Evolutionary conservation across 1,139 yeast species (phyloP).

Genomic region (Blastobotrys proliferans): DNA sequence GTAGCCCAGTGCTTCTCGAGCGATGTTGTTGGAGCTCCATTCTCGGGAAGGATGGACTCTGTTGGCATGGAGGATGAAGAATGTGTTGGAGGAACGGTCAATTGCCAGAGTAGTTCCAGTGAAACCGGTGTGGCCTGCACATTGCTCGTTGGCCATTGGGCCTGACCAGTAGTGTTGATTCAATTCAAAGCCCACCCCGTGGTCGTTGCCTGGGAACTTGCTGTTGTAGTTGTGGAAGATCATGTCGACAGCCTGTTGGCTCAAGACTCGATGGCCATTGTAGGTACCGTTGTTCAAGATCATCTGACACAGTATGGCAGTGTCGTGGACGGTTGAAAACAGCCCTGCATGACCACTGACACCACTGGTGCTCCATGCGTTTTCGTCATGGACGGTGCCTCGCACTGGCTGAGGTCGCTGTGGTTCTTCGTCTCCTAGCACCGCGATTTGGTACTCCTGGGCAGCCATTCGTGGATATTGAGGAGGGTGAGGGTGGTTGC

Average conservation of each 20-base stretch:
- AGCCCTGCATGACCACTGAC: constrained; percentile 23
- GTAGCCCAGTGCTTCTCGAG: constrained; percentile 16
- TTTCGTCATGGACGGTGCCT: constrained; percentile 23
- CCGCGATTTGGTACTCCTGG: constrained; percentile 17
- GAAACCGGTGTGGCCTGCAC: constrained; percentile 23
- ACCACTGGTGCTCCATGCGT: constrained; percentile 19
- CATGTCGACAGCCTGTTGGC: constrained; percentile 14
- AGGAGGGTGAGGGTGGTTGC: constrained; percentile 1
- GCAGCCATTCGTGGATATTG: constrained; percentile 17
- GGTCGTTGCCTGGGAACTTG: constrained; percentile 17
- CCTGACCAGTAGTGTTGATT: constrained; percentile 20
- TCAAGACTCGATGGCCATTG: constrained; percentile 14
- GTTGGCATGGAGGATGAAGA: constrained; percentile 18
- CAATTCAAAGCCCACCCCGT: constrained; percentile 22
- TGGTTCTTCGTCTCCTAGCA: constrained; percentile 14
- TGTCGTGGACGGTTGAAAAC: constrained; percentile 20
- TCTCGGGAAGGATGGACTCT: constrained; percentile 20
- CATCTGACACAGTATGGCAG: constrained; percentile 20
- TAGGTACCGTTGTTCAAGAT: constrained; percentile 18
- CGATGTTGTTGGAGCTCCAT: constrained; percentile 16
- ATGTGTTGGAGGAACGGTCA: constrained; percentile 16
- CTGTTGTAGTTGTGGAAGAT: constrained; percentile 17
- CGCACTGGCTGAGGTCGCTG: constrained; percentile 20
- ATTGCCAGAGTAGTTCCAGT: constrained; percentile 22
- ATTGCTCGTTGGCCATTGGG: constrained; percentile 12